Conservation (phyloP, 495 filamentous ascomycete species). For the Niebla homalea region DNA sequence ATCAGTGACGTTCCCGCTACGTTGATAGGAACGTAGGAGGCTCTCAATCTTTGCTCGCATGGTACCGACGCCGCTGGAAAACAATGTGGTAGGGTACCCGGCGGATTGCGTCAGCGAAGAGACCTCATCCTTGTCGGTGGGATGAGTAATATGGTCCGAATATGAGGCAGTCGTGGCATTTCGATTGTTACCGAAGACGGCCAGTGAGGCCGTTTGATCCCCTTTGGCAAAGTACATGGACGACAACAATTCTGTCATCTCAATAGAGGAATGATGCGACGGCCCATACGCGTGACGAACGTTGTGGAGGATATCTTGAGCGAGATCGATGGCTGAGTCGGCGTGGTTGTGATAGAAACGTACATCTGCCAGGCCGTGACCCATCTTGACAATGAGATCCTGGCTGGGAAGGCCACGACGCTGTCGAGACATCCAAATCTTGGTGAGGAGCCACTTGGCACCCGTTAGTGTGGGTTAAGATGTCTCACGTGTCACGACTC, state of each 20-base stretch:
- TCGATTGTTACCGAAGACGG: conserved; percentile 26
- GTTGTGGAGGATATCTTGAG: conserved; percentile 47
- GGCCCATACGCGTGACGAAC: conserved; percentile 42
- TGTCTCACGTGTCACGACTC: conserved; percentile 7
- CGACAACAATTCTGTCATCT: conserved; percentile 40
- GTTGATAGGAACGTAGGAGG: no score
- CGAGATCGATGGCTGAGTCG: conserved; percentile 36
- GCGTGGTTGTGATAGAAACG: conserved; percentile 33
- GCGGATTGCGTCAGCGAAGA: no score
- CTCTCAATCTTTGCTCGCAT: no score
- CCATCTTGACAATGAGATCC: conserved; percentile 37
- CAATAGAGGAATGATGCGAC: conserved; percentile 36
- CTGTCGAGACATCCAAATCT: conserved; percentile 47
- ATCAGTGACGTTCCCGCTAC: no score
- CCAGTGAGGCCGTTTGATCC: conserved; percentile 32
- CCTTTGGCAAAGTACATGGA: conserved; percentile 35
- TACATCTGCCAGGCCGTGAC: conserved; percentile 42
- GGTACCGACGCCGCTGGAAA: no score
- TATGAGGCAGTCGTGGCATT: no score
- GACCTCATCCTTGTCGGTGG: no score
- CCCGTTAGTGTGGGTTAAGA: neutral
- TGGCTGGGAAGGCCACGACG: conserved; percentile 40
- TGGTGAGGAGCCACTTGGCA: conserved; percentile 32
- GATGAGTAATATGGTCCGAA: no score
- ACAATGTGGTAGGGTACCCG: no score